A percentile compares a stretch with the other conserved stretches of the same genome.
Evolutionary conservation across 2,329 filamentous ascomycete species (phyloP).

Genomic region (Fusarium sp.): DNA sequence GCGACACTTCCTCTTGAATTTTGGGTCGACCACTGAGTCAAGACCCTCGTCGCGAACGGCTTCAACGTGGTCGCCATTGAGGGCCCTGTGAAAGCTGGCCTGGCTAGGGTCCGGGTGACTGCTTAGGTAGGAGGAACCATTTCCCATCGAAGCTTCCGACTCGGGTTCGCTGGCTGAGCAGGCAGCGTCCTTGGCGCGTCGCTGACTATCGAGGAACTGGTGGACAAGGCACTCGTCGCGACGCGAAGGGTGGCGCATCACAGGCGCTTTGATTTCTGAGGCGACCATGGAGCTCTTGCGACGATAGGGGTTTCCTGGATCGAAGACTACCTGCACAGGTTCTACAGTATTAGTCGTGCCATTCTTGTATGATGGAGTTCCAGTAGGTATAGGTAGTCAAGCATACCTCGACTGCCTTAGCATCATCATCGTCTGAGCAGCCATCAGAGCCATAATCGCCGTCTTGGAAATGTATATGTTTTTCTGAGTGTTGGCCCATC

Average conservation of each 20-base stretch:
- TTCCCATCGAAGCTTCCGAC: conserved; percentile 44
- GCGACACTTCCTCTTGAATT: conserved; percentile 40
- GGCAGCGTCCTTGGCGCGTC: conserved; percentile 48
- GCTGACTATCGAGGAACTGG: conserved; percentile 70
- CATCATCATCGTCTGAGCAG: conserved; percentile 64
- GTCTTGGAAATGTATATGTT: conserved; percentile 49
- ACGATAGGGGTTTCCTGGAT: conserved; percentile 68
- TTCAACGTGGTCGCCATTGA: conserved; percentile 31
- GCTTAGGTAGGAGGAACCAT: conserved; percentile 37
- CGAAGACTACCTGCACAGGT: conserved; percentile 67
- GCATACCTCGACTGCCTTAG: conserved; percentile 62
- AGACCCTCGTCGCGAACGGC: conserved; percentile 27
- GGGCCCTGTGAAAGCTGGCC: conserved; percentile 13
- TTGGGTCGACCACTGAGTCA: conserved; percentile 41
- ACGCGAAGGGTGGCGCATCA: conserved; percentile 44
- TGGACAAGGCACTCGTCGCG: conserved; percentile 72
- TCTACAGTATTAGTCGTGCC: conserved; percentile 10
- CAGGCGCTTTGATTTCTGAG: conserved; percentile 56
- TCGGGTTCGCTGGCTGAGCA: conserved; percentile 45
- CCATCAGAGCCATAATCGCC: conserved; percentile 53
- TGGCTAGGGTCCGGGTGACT: conserved; percentile 25
- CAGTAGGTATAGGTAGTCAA: background rate
- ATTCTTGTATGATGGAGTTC: background rate
- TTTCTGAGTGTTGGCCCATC: conserved; percentile 37
- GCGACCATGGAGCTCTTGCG: conserved; percentile 73